Evolutionary conservation across 2,329 filamentous ascomycete genomes (phyloP).

Genomic region (Thermomyces lanuginosus): DNA sequence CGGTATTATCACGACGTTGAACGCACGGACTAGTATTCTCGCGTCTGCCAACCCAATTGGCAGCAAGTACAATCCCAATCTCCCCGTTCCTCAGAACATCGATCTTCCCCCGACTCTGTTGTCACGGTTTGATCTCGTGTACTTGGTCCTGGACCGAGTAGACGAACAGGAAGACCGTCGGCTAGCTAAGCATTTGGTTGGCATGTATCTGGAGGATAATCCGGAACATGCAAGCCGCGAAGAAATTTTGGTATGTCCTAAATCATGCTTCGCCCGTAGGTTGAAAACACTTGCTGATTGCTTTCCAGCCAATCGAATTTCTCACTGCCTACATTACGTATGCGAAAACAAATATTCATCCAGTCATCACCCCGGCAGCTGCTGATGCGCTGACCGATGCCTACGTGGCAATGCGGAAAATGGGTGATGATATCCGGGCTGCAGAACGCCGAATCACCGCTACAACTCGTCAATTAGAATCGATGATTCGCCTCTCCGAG

Average conservation of each 20-base stretch:
- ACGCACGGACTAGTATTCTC: conserved; percentile 86
- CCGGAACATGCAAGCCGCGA: conserved; percentile 63
- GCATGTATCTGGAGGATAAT: conserved; percentile 90
- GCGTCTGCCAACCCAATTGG: conserved; percentile 96
- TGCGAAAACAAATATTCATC: conserved; percentile 72
- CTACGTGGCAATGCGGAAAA: conserved; percentile 88
- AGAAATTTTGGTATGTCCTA: conserved; percentile 59
- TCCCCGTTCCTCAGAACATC: conserved; percentile 95
- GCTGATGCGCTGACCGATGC: conserved; percentile 69
- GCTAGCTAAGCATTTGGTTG: conserved; percentile 78
- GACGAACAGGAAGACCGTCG: conserved; percentile 81
- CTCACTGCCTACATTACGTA: conserved; percentile 95
- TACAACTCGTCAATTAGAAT: conserved; percentile 89
- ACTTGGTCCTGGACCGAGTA: conserved; percentile 84
- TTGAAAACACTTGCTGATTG: conserved; percentile 8
- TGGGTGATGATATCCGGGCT: conserved; percentile 72
- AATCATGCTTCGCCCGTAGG: conserved; percentile 2
- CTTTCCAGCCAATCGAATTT: conserved; percentile 67
- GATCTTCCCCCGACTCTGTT: conserved; percentile 88
- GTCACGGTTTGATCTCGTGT: conserved; percentile 92
- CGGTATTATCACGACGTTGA: conserved; percentile 72
- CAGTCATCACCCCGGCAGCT: conserved; percentile 61
- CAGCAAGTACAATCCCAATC: conserved; percentile 89
- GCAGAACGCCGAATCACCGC: conserved; percentile 94
- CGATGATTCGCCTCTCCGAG: conserved; percentile 93